phyloP scores from a whole-genome alignment of 1,284 basidiomycete genomes.

The Fereydounia khargensis region DNA sequence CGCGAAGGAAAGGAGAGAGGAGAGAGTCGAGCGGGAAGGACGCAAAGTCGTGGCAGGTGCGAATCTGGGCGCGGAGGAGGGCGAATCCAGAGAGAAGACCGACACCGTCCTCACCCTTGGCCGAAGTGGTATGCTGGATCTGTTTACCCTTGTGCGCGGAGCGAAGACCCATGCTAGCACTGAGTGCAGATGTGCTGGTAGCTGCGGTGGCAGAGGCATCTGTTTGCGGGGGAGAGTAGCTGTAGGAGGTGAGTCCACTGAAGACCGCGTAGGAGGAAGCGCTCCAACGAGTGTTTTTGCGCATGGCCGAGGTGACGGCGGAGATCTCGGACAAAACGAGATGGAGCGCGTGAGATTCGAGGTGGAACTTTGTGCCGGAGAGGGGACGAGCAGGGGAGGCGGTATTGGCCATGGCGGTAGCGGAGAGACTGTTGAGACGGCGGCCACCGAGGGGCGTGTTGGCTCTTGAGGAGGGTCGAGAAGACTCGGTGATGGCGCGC shows the following conservation, averaged over 20 bases:
- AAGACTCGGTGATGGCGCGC: too few relatives aligned
- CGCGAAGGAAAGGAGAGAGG: slow-evolving; percentile 70
- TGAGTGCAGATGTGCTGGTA: slow-evolving; percentile 9
- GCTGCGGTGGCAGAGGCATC: slow-evolving; percentile 4
- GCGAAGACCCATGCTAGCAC: neutral
- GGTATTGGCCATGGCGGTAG: too few relatives aligned
- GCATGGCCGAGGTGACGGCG: slow-evolving; percentile 90
- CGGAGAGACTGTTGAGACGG: neutral
- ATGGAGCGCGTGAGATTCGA: slow-evolving; percentile 61
- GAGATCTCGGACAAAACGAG: slow-evolving; percentile 83
- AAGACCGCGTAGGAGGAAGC: slow-evolving; percentile 25
- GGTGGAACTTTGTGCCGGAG: neutral
- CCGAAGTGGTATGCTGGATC: neutral
- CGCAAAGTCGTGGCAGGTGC: slow-evolving; percentile 16
- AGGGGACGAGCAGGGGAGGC: too few relatives aligned
- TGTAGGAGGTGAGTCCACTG: slow-evolving; percentile 27
- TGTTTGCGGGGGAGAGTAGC: slow-evolving; percentile 4
- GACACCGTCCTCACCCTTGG: slow-evolving; percentile 15
- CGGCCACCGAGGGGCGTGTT: neutral
- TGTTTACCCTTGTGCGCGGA: slow-evolving; percentile 7
- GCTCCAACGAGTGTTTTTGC: slow-evolving; percentile 63
- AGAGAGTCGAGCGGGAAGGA: slow-evolving; percentile 40
- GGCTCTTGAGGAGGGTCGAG: too few relatives aligned
- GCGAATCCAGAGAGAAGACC: slow-evolving; percentile 82
- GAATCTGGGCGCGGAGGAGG: slow-evolving; percentile 73